These are phyloP conservation scores for Ganoderma meredithae DNA, from an alignment of 1,284 basidiomycete genomes.

Conservation along the genomic window DNA sequence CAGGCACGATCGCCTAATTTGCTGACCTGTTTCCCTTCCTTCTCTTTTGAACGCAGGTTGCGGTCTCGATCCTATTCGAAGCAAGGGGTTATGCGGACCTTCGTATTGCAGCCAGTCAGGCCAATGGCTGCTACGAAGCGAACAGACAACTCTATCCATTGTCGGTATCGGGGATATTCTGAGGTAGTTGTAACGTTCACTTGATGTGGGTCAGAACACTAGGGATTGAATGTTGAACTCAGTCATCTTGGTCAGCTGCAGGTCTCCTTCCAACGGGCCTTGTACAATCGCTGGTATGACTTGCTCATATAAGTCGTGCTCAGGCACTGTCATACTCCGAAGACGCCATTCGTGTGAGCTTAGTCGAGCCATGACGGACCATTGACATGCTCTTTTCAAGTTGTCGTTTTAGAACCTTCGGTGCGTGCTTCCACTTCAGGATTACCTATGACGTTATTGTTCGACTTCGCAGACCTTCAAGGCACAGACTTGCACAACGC, in stretches of 20 bases:
- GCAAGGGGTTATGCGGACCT: not conserved
- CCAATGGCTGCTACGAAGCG: not conserved
- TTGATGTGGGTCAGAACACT: not conserved
- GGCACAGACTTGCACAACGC: not conserved
- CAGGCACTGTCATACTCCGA: not conserved
- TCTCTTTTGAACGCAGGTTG: not conserved
- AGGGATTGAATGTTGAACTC: not conserved
- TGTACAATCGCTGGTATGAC: not conserved
- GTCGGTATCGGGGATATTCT: not conserved
- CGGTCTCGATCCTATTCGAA: not conserved
- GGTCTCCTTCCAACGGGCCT: not conserved
- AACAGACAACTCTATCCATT: not conserved
- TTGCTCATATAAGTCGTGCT: not conserved
- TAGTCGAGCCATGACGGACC: not conserved
- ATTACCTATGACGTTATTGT: not conserved
- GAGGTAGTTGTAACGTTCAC: not conserved
- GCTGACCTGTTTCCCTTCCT: not conserved
- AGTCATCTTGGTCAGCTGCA: not conserved
- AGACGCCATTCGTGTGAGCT: not conserved
- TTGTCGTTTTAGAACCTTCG: not conserved
- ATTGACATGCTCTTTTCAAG: too few species aligned
- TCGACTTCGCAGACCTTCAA: not conserved
- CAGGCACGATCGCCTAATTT: not conserved
- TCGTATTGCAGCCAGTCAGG: not conserved
- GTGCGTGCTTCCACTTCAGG: not conserved